These are phyloP conservation scores for Xylaria sp. DNA, from an alignment of 2,329 filamentous ascomycete species.

Conservation along the genomic window DNA sequence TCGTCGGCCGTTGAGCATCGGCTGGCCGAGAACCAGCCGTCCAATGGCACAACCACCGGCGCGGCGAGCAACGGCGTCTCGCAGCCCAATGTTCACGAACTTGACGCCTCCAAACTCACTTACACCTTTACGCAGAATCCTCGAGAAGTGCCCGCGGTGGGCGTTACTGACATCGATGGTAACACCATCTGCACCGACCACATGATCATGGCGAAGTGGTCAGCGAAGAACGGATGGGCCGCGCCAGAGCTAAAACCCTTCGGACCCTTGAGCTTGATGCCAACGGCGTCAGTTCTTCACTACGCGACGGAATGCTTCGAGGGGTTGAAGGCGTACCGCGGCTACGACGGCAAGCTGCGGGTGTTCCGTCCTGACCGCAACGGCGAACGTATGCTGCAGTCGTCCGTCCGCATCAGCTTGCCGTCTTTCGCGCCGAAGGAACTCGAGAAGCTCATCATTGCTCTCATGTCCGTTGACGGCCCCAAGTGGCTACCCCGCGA, in stretches of 20 bases:
- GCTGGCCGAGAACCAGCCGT: slow-evolving; percentile 49
- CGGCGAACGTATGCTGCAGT: slow-evolving; percentile 62
- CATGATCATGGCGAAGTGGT: slow-evolving; percentile 79
- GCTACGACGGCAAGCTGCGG: slow-evolving; percentile 70
- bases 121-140: slow-evolving; percentile 54
- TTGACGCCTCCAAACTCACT: slow-evolving; percentile 70
- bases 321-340: slow-evolving; percentile 77
- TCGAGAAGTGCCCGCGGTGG: slow-evolving; percentile 44
- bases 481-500: slow-evolving; percentile 81
- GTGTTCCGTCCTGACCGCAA: slow-evolving; percentile 74
- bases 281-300: slow-evolving; percentile 75
- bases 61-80: slow-evolving; percentile 48
- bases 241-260: slow-evolving; percentile 73
- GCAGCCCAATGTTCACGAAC: slow-evolving; percentile 63
- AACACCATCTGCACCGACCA: slow-evolving; percentile 79
- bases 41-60: slow-evolving; percentile 45
- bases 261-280: slow-evolving; percentile 72
- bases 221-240: slow-evolving; percentile 68
- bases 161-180: slow-evolving; percentile 50
- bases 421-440: slow-evolving; percentile 71
- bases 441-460: slow-evolving; percentile 71
- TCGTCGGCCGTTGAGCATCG: slow-evolving; percentile 63
- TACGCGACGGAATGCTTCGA: slow-evolving; percentile 84
- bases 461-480: slow-evolving; percentile 76
- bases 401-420: slow-evolving; percentile 67